Conservation (phyloP, 257 asterid species). For the Nyctanthes arbortristis region DNA sequence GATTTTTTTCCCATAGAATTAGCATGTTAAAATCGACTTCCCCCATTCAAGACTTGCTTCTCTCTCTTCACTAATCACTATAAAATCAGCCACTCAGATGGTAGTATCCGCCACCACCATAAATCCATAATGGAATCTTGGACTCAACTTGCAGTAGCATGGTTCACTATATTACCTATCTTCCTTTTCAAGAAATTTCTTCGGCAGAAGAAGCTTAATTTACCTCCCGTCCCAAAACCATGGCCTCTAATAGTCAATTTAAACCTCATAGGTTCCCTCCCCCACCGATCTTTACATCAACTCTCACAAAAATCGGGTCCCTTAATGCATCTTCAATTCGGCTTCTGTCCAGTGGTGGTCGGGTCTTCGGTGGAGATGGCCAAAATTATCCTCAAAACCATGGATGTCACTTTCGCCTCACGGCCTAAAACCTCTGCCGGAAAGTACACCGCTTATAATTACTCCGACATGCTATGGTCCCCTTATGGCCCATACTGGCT, state of each 20-base stretch:
- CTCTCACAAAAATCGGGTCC: constrained; percentile 58
- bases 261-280: constrained; percentile 49
- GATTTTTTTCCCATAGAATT: too few relatives aligned
- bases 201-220: too few relatives aligned
- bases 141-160: neutral
- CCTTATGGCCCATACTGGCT: constrained; percentile 60
- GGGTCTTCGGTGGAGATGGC: constrained; percentile 51
- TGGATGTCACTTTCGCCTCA: too few relatives aligned
- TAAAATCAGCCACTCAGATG: too few relatives aligned
- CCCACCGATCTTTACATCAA: constrained; percentile 43
- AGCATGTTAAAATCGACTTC: too few relatives aligned
- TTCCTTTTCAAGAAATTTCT: constrained; percentile 5
- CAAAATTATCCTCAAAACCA: too few relatives aligned
- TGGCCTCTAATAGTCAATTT: constrained; percentile 63
- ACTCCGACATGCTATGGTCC: constrained; percentile 57
- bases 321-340: constrained; percentile 47
- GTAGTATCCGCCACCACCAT: too few relatives aligned
- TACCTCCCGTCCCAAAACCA: constrained; percentile 58
- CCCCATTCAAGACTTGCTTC: too few relatives aligned
- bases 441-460: constrained; percentile 48
- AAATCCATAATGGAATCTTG: constrained; percentile 42
- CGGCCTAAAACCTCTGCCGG: too few relatives aligned
- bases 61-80: too few relatives aligned
- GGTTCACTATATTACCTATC: constrained; percentile 8
- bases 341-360: constrained; percentile 41